These are phyloP conservation scores for Chamaenerion angustifolium DNA, from an alignment of 345 rosid species.

Conservation along the genomic window DNA sequence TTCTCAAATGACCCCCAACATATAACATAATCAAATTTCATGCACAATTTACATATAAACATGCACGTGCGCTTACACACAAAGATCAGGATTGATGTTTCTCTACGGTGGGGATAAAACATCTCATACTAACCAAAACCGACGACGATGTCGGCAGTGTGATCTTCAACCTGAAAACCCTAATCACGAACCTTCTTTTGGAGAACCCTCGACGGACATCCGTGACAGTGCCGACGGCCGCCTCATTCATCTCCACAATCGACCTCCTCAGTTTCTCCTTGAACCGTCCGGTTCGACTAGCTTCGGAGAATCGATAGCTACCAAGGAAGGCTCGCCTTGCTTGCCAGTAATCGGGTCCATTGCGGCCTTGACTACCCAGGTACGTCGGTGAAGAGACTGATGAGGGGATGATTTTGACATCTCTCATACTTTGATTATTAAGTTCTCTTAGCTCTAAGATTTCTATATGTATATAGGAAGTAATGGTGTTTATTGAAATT, in stretches of 20 bases:
- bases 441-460: no score
- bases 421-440: conserved; percentile 4
- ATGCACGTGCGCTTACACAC: no score
- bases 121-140: conserved; percentile 6
- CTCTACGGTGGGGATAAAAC: conserved; percentile 30
- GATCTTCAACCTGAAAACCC: conserved; percentile 17
- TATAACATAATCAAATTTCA: no score
- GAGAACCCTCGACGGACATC: conserved; percentile 9
- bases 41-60: no score
- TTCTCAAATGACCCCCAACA: no score
- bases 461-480: background rate
- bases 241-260: conserved; percentile 14
- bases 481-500: background rate
- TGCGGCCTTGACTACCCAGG: background rate
- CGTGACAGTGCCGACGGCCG: conserved; percentile 4
- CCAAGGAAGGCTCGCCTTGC: conserved; percentile 34
- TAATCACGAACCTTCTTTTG: conserved; percentile 15
- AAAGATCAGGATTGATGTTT: no score
- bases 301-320: conserved; percentile 28
- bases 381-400: background rate
- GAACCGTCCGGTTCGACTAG: background rate
- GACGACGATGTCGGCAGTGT: conserved; percentile 10
- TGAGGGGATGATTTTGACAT: conserved; percentile 6
- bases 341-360: conserved; percentile 23
- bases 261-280: conserved; percentile 20